Conservation (phyloP, 495 filamentous ascomycete genomes). For the Trichocladium antarcticum region DNA sequence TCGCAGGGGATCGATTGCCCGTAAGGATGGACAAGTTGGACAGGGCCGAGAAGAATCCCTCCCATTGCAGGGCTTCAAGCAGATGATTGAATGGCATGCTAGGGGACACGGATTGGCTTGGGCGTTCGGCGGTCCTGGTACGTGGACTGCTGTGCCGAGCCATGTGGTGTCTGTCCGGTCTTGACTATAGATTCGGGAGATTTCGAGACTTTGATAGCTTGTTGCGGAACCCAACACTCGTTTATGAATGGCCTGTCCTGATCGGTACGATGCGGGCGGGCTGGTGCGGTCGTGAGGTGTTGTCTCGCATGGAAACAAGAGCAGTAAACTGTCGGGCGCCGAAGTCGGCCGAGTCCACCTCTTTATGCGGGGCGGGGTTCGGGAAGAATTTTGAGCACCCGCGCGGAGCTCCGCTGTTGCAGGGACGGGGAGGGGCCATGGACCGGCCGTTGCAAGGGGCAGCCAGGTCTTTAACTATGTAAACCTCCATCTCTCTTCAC, state of each 20-base stretch:
- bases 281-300: too few relatives aligned
- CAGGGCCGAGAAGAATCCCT: conserved; percentile 7
- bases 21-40: conserved; percentile 21
- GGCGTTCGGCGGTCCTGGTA: conserved; percentile 7
- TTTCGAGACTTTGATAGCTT: conserved; percentile 11
- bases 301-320: background rate
- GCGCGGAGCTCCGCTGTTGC: too few relatives aligned
- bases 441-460: conserved; percentile 1
- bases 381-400: background rate
- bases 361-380: conserved; percentile 8
- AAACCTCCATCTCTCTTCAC: too few relatives aligned
- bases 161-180: conserved; percentile 22
- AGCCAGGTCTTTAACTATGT: too few relatives aligned
- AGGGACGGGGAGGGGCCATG: background rate
- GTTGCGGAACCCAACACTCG: conserved; percentile 14
- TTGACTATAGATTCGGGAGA: conserved; percentile 15
- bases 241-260: conserved; percentile 9
- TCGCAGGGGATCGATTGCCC: too few relatives aligned
- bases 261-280: too few relatives aligned
- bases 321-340: background rate
- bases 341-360: conserved; percentile 3
- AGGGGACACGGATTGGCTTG: conserved; percentile 9
- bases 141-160: background rate
- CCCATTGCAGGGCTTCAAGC: conserved; percentile 22
- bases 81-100: conserved; percentile 11